Base-by-base conservation (phyloP, 2,329 filamentous ascomycete genomes). In the Calonectria henricotiae region DNA sequence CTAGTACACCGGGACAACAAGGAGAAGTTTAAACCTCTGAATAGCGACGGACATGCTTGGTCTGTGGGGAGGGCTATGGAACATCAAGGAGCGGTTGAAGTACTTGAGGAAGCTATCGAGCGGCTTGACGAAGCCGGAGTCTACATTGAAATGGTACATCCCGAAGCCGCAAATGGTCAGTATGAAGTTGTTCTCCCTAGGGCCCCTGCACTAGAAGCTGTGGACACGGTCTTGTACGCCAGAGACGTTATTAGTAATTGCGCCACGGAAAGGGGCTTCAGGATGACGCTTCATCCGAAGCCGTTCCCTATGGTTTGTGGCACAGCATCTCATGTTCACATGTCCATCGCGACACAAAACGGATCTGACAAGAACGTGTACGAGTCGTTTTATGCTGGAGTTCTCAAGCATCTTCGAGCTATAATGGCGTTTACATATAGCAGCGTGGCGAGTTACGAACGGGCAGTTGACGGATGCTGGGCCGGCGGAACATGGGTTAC, bases 401-500 rank as follows among this genome's bases (percentile, higher is more conserved):
- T 97, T 0, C 83, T 96, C 7, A 81, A 84, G 12, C 91, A 94
- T 76, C 85, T 95, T 1, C 86, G 87, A 0, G 88, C 90, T 2
- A 83, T 96, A n/a, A 83, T 87, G 12, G 92, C 94, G 0, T 91
- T 96, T 68, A 90, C 89, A 0, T 89, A 94, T 75, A 88, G 91
- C 41, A 89, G 90, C 73, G 85, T 88, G 1, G 85, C 86, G 0
- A 94, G 91, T 79, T 96, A 96, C 80, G 88, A 89, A 41, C 88
- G 94, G 5, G 86, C 93, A 12, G 81, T 83, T 1, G 91, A 94
- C 64, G 88, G 93, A n/a, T 85, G 84, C 69, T 96, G 93, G 94
- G 89, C 93, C 0, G 93, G 93, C n/a, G 93, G 93, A 0, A 89
- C 90, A 8, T 95, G 92, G 91, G 88, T 95, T 0, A 84, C 91